These are phyloP conservation scores for Pezicula radicicola DNA, from an alignment of 2,329 filamentous ascomycete genomes.

Conservation along the genomic window DNA sequence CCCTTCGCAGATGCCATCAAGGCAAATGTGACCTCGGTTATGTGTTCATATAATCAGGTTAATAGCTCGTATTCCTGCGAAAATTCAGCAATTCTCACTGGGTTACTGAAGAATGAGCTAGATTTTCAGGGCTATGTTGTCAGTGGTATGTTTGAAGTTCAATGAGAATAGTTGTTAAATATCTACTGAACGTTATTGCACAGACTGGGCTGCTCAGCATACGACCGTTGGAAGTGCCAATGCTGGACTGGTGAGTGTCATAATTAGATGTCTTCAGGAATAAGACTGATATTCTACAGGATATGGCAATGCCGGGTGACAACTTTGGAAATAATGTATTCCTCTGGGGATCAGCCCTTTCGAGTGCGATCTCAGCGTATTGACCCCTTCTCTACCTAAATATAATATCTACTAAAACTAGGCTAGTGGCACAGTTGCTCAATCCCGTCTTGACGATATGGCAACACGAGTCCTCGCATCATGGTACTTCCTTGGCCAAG, in stretches of 20 bases:
- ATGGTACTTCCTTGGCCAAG: slow-evolving; percentile 57
- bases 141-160: slow-evolving; percentile 31
- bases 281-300: slow-evolving; percentile 13
- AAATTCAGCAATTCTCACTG: slow-evolving; percentile 58
- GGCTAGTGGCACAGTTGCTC: slow-evolving; percentile 53
- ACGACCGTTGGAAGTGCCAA: slow-evolving; percentile 63
- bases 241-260: slow-evolving; percentile 54
- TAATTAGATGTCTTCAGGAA: neutral
- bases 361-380: slow-evolving; percentile 42
- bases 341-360: slow-evolving; percentile 53
- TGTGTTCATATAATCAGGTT: slow-evolving; percentile 73
- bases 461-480: slow-evolving; percentile 59
- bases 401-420: neutral
- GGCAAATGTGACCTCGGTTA: slow-evolving; percentile 61
- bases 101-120: slow-evolving; percentile 65
- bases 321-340: slow-evolving; percentile 48
- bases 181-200: slow-evolving; percentile 22
- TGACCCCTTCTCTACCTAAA: slow-evolving; percentile 12
- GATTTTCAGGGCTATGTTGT: slow-evolving; percentile 73
- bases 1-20: slow-evolving; percentile 68
- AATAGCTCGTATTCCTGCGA: slow-evolving; percentile 68
- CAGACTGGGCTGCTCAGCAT: slow-evolving; percentile 77
- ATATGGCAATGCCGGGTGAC: slow-evolving; percentile 80
- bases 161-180: slow-evolving; percentile 24
- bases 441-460: slow-evolving; percentile 65